phyloP scores from a whole-genome alignment of 169 alveolate genomes.

The Plasmodium relictum region DNA sequence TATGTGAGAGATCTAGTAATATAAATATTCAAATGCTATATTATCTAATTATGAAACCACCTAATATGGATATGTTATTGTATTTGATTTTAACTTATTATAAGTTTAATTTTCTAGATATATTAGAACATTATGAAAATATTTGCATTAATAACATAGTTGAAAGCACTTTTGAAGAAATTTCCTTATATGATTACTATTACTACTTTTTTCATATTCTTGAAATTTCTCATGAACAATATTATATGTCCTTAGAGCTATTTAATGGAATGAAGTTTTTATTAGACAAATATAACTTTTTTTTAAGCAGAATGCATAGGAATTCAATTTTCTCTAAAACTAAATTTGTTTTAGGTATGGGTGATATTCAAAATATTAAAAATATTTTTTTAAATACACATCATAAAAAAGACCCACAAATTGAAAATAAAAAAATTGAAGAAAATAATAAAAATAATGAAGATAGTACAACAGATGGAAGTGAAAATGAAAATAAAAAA shows the following conservation, averaged over 20 bases:
- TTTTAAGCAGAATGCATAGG: conserved; percentile 55
- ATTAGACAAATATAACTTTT: conserved; percentile 39
- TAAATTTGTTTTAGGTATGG: conserved; percentile 67
- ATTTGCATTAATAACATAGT: conserved; percentile 33
- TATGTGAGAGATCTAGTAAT: conserved; percentile 24
- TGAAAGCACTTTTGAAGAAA: conserved; percentile 68
- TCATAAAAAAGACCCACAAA: neutral
- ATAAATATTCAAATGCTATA: conserved; percentile 24
- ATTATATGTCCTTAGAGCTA: conserved; percentile 60
- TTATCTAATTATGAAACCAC: conserved; percentile 60
- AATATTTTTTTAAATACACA: conserved; percentile 3
- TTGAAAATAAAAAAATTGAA: neutral
- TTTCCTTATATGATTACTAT: conserved; percentile 53
- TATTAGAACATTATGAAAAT: conserved; percentile 61
- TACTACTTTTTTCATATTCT: conserved; percentile 43
- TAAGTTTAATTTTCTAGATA: conserved; percentile 36
- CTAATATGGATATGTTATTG: conserved; percentile 47
- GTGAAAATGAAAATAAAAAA: neutral
- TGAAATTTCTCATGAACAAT: conserved; percentile 71
- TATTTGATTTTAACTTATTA: conserved; percentile 67
- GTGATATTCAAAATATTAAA: conserved; percentile 24
- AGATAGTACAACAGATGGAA: conserved; percentile 2
- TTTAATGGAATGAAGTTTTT: conserved; percentile 50
- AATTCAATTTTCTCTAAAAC: conserved; percentile 60
- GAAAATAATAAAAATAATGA: neutral